Evolutionary conservation across 306 rosid species (phyloP).

Genomic region (Cicer judaicum): DNA sequence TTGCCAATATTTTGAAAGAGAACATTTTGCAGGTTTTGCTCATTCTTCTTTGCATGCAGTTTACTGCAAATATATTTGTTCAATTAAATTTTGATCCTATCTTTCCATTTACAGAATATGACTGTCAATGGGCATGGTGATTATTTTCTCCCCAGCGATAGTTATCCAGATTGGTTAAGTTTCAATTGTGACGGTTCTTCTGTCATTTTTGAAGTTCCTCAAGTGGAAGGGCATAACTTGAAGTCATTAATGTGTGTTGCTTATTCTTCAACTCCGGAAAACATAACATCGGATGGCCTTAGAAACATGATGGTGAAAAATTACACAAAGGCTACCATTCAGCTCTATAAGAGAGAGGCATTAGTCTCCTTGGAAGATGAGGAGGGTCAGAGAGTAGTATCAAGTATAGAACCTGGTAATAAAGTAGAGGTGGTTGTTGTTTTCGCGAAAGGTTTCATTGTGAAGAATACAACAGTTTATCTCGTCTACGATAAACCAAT

Average conservation of each 20-base stretch:
- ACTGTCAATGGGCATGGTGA: neutral
- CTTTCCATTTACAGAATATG: conserved; percentile 10
- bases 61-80: neutral
- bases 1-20: conserved; percentile 5
- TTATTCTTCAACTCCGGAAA: neutral
- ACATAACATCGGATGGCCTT: neutral
- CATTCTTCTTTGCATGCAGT: neutral
- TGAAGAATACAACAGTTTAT: conserved; percentile 16
- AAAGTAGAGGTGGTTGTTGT: conserved; percentile 14
- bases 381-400: conserved; percentile 25
- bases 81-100: neutral
- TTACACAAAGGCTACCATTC: conserved; percentile 20
- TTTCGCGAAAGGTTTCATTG: neutral
- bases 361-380: conserved; percentile 25
- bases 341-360: conserved; percentile 24
- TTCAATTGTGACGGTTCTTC: neutral
- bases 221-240: conserved; percentile 3
- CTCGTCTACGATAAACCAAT: neutral
- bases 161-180: conserved; percentile 40
- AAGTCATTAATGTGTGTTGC: conserved; percentile 1
- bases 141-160: conserved; percentile 10
- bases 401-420: conserved; percentile 21
- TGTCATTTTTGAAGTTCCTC: conserved; percentile 2
- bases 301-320: neutral
- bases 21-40: conserved; percentile 17